Evolutionary conservation across 177 flowering plant genomes (phyloP).

Genomic region (Vitis hybrid): DNA sequence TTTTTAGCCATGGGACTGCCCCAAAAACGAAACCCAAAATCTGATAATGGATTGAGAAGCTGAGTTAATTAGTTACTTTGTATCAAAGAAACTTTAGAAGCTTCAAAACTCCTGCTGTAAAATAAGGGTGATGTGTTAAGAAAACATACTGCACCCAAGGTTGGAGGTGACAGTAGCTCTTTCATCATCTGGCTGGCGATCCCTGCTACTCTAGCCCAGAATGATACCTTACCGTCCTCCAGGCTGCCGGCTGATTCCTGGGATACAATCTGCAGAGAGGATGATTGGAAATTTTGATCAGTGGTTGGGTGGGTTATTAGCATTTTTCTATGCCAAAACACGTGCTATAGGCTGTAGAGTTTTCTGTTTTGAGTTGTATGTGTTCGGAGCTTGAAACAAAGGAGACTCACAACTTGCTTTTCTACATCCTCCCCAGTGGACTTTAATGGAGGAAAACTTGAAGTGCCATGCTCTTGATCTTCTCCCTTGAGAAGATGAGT

Average conservation of each 20-base stretch:
- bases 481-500: constrained; percentile 51
- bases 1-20: constrained; percentile 55
- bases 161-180: constrained; percentile 81
- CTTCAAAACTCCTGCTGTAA: background rate
- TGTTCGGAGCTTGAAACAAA: background rate
- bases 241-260: constrained; percentile 7
- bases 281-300: background rate
- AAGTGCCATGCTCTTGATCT: constrained; percentile 23
- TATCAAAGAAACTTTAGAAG: background rate
- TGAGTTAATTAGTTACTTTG: background rate
- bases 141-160: constrained; percentile 63
- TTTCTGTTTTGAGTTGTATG: too few relatives aligned
- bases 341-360: too few relatives aligned
- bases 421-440: constrained; percentile 24
- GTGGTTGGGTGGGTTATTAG: too few relatives aligned
- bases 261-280: constrained; percentile 20
- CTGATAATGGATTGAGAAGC: constrained; percentile 28
- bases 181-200: constrained; percentile 50
- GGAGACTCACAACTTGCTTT: constrained; percentile 30
- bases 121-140: background rate
- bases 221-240: constrained; percentile 16
- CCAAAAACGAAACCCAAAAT: constrained; percentile 75
- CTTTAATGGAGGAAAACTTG: constrained; percentile 24
- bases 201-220: constrained; percentile 30
- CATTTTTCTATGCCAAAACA: too few relatives aligned